Conservation (phyloP, 2,329 filamentous ascomycete species). For the Paecilomyces variotii region DNA sequence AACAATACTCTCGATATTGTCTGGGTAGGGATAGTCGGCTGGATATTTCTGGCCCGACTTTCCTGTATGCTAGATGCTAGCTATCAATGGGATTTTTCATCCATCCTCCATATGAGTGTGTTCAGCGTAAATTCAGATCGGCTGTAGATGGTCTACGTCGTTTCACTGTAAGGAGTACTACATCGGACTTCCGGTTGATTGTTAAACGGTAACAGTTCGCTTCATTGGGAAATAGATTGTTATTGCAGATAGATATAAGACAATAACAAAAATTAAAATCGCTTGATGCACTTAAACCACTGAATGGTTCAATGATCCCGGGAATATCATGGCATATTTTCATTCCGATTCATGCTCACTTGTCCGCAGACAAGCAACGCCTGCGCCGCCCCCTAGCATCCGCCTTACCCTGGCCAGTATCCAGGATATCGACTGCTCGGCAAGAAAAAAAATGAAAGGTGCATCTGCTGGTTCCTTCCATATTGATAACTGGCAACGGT, state of each 20-base stretch:
- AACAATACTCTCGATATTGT: neutral
- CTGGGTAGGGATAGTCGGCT: neutral
- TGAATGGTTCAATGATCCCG: neutral
- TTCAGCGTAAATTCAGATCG: neutral
- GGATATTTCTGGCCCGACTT: neutral
- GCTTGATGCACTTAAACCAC: neutral
- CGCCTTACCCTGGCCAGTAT: neutral
- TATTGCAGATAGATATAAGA: neutral
- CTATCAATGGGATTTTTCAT: neutral
- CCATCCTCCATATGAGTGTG: neutral
- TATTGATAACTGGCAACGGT: neutral
- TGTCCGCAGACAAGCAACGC: neutral
- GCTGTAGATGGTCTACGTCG: neutral
- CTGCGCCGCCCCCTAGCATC: neutral
- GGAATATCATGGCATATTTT: slow-evolving; percentile 1
- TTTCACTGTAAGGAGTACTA: neutral
- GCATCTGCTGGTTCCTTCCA: neutral
- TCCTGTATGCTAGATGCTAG: neutral
- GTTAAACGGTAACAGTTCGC: neutral
- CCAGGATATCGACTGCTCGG: neutral
- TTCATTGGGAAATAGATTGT: neutral
- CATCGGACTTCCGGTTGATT: neutral
- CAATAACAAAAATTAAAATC: neutral
- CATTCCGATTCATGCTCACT: neutral
- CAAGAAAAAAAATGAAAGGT: neutral